phyloP scores from a whole-genome alignment of 371 early-diverging fungal genomes.

The Dinochytrium kinnereticum region DNA sequence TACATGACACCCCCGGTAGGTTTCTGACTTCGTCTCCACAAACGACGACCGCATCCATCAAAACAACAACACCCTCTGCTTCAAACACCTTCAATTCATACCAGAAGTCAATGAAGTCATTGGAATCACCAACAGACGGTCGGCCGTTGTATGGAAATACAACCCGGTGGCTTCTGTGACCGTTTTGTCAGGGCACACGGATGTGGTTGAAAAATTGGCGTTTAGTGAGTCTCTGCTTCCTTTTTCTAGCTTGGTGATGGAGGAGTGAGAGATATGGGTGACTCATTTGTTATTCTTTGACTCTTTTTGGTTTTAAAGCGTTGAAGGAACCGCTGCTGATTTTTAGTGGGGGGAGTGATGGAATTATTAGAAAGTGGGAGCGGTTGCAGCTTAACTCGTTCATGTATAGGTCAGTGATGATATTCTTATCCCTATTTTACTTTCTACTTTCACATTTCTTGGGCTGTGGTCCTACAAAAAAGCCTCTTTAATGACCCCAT shows the following conservation, averaged over 20 bases:
- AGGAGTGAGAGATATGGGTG: not conserved
- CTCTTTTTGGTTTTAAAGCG: slow-evolving; percentile 31
- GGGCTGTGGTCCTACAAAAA: no score
- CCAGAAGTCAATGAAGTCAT: slow-evolving; percentile 55
- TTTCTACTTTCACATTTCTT: no score
- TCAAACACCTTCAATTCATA: slow-evolving; percentile 49
- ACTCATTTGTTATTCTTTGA: not conserved
- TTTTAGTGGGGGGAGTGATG: slow-evolving; percentile 58
- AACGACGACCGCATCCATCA: slow-evolving; percentile 44
- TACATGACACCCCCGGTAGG: slow-evolving; percentile 33
- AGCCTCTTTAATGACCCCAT: no score
- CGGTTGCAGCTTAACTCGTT: slow-evolving; percentile 60
- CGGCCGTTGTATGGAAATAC: slow-evolving; percentile 54
- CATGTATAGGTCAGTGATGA: slow-evolving; percentile 55
- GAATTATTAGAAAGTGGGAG: slow-evolving; percentile 58
- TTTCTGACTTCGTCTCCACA: slow-evolving; percentile 56
- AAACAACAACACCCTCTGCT: slow-evolving; percentile 30
- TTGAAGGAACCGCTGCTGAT: slow-evolving; percentile 58
- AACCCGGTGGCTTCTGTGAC: slow-evolving; percentile 54
- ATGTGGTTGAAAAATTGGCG: slow-evolving; percentile 57
- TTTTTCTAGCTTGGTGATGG: not conserved
- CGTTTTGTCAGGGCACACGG: slow-evolving; percentile 52
- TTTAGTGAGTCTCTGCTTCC: slow-evolving; percentile 42
- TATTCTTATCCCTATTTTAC: not conserved
- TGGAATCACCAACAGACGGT: slow-evolving; percentile 49